These are phyloP conservation scores for Truncatella angustata DNA, from an alignment of 2,329 filamentous ascomycete species.

Conservation along the genomic window DNA sequence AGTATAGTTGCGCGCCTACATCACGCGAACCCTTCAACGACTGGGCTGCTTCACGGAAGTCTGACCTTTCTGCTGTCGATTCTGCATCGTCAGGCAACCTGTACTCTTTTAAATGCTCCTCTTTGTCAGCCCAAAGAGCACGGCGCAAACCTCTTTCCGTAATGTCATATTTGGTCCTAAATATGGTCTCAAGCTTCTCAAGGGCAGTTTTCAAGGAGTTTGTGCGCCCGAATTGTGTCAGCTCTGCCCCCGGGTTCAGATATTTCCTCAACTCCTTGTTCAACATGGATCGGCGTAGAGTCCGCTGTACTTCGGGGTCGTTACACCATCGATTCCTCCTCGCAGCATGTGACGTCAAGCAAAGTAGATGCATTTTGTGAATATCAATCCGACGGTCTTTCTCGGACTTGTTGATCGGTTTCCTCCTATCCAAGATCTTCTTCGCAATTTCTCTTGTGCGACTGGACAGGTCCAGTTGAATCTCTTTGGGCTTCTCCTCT, in stretches of 20 bases:
- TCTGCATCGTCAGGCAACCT: conserved; percentile 63
- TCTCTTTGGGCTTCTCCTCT: conserved; percentile 21
- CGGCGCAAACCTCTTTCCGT: conserved; percentile 68
- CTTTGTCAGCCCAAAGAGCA: conserved; percentile 72
- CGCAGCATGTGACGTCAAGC: conserved; percentile 74
- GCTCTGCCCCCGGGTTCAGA: conserved; percentile 64
- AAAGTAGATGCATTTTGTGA: conserved; percentile 86
- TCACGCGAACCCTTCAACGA: conserved; percentile 80
- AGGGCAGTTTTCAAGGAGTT: conserved; percentile 78
- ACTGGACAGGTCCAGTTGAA: conserved; percentile 53
- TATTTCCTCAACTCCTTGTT: conserved; percentile 63
- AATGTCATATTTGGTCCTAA: conserved; percentile 67
- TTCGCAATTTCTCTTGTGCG: conserved; percentile 33
- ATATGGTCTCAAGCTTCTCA: conserved; percentile 65
- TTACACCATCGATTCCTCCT: conserved; percentile 89
- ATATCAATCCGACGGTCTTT: conserved; percentile 62
- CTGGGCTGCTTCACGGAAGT: conserved; percentile 71
- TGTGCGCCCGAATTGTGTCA: conserved; percentile 73
- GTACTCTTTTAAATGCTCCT: conserved; percentile 59
- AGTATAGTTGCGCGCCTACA: conserved; percentile 86
- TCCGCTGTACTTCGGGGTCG: conserved; percentile 63
- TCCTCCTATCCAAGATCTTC: conserved; percentile 41
- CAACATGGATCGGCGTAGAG: conserved; percentile 60
- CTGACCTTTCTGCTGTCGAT: conserved; percentile 63
- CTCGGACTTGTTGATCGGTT: conserved; percentile 53